phyloP scores from a whole-genome alignment of 2,329 filamentous ascomycete genomes.

The Chaetomiaceae sp. region DNA sequence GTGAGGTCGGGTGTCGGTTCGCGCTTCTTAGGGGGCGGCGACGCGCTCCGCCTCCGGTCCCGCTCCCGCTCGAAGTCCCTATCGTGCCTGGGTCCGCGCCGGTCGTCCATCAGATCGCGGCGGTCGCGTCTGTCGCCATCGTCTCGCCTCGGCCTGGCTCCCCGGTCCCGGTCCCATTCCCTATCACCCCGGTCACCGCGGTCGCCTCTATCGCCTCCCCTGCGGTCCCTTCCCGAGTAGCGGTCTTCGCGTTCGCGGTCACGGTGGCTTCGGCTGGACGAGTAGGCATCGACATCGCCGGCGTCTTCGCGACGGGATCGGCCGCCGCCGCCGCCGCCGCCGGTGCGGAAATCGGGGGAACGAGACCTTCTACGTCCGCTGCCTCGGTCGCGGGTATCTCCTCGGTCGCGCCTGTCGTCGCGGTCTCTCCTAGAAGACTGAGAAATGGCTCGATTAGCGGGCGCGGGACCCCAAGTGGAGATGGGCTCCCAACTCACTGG shows the following conservation, averaged over 20 bases:
- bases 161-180: slow-evolving; percentile 71
- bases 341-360: slow-evolving; percentile 65
- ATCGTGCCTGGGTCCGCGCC: slow-evolving; percentile 41
- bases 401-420: slow-evolving; percentile 30
- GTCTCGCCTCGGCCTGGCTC: slow-evolving; percentile 50
- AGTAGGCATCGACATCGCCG: slow-evolving; percentile 75
- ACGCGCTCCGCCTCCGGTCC: slow-evolving; percentile 67
- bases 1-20: slow-evolving; percentile 96
- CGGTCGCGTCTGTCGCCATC: slow-evolving; percentile 60
- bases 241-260: slow-evolving; percentile 91
- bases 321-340: no score
- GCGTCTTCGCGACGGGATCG: slow-evolving; percentile 66
- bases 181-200: slow-evolving; percentile 50
- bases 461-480: not conserved
- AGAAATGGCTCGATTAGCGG: not conserved
- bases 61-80: slow-evolving; percentile 46
- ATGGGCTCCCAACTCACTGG: slow-evolving; percentile 42
- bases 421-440: slow-evolving; percentile 32
- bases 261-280: slow-evolving; percentile 85
- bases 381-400: slow-evolving; percentile 33
- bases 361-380: slow-evolving; percentile 71
- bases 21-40: slow-evolving; percentile 80
- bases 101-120: slow-evolving; percentile 49
- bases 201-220: slow-evolving; percentile 52
- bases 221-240: slow-evolving; percentile 66